phyloP scores from a whole-genome alignment of 805 yeast species.

The Phaffomyces thermotolerans region DNA sequence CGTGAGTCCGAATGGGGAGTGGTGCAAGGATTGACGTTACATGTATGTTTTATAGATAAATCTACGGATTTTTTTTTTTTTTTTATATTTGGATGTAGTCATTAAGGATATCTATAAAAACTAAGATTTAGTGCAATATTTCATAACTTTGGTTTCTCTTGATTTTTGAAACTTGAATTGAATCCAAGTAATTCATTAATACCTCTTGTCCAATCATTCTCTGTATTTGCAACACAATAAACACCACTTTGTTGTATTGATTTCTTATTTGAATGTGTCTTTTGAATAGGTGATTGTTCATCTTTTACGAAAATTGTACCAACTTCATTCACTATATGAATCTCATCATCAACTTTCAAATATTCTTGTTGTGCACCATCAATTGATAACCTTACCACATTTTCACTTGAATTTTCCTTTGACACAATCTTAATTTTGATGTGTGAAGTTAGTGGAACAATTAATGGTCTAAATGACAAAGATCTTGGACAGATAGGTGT shows the following conservation, averaged over 20 bases:
- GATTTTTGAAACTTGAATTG: constrained; percentile 69
- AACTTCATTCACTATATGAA: constrained; percentile 60
- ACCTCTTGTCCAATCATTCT: constrained; percentile 88
- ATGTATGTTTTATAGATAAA: constrained; percentile 9
- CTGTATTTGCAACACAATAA: constrained; percentile 80
- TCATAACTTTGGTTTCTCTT: constrained; percentile 14
- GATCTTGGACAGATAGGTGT: constrained; percentile 93
- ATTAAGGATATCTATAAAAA: neutral
- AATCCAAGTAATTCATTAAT: constrained; percentile 84
- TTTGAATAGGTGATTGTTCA: constrained; percentile 36
- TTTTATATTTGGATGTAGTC: neutral
- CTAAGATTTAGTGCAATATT: no score
- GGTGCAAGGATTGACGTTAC: constrained; percentile 45
- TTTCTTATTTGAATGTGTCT: constrained; percentile 12
- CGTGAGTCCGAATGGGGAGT: constrained; percentile 69
- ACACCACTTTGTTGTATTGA: constrained; percentile 46
- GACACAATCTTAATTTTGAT: constrained; percentile 55
- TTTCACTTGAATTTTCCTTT: constrained; percentile 33
- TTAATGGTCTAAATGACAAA: constrained; percentile 80
- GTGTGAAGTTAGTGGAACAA: constrained; percentile 73
- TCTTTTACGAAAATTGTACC: constrained; percentile 53
- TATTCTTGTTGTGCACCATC: constrained; percentile 79
- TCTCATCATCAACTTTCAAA: constrained; percentile 69
- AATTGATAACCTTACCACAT: constrained; percentile 55
- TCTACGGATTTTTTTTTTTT: neutral